Evolutionary conservation across 805 yeast genomes (phyloP).

Genomic region (Zygotorulaspora danielsina): DNA sequence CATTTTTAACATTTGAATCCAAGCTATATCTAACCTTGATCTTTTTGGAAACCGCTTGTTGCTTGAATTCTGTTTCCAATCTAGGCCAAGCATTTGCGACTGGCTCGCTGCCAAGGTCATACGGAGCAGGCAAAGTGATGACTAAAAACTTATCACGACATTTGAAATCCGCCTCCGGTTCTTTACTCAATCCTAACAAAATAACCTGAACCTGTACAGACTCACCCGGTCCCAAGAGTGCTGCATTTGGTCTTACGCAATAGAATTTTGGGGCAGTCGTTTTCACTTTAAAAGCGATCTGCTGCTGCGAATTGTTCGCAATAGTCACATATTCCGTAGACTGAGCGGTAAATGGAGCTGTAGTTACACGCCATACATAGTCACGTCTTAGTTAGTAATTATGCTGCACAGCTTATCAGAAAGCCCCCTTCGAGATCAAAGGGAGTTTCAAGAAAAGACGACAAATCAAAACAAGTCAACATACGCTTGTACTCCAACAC

Average conservation of each 20-base stretch:
- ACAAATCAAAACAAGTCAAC: conserved; percentile 34
- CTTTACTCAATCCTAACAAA: conserved; percentile 75
- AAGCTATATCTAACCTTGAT: conserved; percentile 56
- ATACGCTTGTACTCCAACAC: conserved; percentile 72
- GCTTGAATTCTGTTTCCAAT: conserved; percentile 56
- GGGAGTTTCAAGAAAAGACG: background rate
- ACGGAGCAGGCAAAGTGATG: conserved; percentile 75
- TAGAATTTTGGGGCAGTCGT: conserved; percentile 96
- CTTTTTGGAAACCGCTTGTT: conserved; percentile 56
- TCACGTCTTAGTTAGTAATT: conserved; percentile 4
- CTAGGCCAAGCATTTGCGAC: conserved; percentile 74
- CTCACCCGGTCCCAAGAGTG: conserved; percentile 70
- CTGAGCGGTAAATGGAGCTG: conserved; percentile 73
- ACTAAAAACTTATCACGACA: conserved; percentile 91
- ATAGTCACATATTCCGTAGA: conserved; percentile 54
- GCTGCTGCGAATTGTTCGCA: conserved; percentile 53
- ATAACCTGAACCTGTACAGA: conserved; percentile 72
- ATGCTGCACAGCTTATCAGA: background rate
- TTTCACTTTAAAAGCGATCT: conserved; percentile 89
- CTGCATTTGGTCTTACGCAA: conserved; percentile 95
- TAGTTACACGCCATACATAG: conserved; percentile 1
- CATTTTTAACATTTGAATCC: conserved; percentile 6
- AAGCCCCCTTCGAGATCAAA: conserved; percentile 4
- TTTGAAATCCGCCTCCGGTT: conserved; percentile 67
- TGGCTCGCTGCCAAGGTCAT: conserved; percentile 48